These are phyloP conservation scores for Amphicarpaea edgeworthii DNA, from an alignment of 306 rosid species.

Conservation along the genomic window DNA sequence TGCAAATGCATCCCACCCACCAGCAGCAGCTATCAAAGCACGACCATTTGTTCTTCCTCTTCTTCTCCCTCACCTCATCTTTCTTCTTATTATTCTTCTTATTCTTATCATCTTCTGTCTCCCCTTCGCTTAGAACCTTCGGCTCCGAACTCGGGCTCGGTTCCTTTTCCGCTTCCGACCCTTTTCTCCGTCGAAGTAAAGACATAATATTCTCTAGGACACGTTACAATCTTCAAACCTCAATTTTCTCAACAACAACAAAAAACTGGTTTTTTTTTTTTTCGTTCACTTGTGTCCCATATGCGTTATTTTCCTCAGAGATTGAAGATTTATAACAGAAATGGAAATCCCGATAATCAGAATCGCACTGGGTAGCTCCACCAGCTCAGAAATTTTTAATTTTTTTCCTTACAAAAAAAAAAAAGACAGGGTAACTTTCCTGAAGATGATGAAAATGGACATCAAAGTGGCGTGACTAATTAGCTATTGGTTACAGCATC, in stretches of 20 bases:
- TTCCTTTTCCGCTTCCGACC: conserved; percentile 50
- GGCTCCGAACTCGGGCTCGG: conserved; percentile 44
- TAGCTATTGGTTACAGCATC: conserved; percentile 9
- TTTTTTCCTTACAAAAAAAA: neutral
- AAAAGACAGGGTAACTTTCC: neutral
- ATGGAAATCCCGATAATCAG: neutral
- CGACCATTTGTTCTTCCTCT: conserved; percentile 64
- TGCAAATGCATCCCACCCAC: conserved; percentile 73
- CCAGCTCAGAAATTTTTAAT: conserved; percentile 7
- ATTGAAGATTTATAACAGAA: neutral
- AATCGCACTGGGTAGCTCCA: conserved; percentile 27
- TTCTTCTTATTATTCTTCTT: conserved; percentile 11
- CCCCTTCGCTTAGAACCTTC: conserved; percentile 35
- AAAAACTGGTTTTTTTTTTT: neutral
- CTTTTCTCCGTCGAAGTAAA: conserved; percentile 65
- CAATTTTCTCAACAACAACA: neutral
- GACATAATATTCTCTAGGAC: conserved; percentile 62
- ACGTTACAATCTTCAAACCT: conserved; percentile 25
- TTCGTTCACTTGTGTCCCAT: neutral
- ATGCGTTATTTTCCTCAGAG: conserved; percentile 31
- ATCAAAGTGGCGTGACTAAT: neutral
- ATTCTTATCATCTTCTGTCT: conserved; percentile 16
- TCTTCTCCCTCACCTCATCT: neutral
- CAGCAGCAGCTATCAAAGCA: conserved; percentile 82
- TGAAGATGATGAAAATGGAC: neutral